A percentile compares a stretch with the other conserved stretches of the same genome.
These are phyloP conservation scores for Pistacia atlantica DNA, from an alignment of 345 rosid species.

Conservation along the genomic window DNA sequence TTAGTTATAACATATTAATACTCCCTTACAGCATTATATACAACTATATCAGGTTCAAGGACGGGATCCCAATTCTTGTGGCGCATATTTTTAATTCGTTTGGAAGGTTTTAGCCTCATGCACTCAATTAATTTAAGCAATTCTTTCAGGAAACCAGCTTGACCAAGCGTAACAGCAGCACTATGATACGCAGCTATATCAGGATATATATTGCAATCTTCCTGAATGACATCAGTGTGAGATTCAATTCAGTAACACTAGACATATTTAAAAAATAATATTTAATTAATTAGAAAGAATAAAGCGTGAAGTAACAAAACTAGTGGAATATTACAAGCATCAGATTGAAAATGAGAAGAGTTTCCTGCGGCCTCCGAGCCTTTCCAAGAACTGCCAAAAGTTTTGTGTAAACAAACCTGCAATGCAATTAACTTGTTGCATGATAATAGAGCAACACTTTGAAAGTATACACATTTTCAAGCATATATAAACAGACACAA, in stretches of 20 bases:
- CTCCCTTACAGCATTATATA: conserved; percentile 87
- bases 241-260: conserved; percentile 34
- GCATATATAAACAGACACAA: neutral
- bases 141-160: conserved; percentile 77
- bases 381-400: conserved; percentile 81
- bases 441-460: neutral
- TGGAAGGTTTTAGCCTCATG: conserved; percentile 74
- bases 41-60: conserved; percentile 87
- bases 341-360: conserved; percentile 60
- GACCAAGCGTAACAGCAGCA: conserved; percentile 87
- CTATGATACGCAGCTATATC: conserved; percentile 90
- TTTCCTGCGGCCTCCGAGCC: conserved; percentile 72
- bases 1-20: conserved; percentile 13
- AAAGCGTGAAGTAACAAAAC: conserved; percentile 16
- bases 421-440: conserved; percentile 14
- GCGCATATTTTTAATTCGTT: conserved; percentile 41
- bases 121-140: conserved; percentile 68
- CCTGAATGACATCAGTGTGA: conserved; percentile 47
- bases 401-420: conserved; percentile 95
- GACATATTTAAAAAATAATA: conserved; percentile 3
- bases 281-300: neutral
- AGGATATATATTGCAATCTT: conserved; percentile 73
- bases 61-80: conserved; percentile 76
- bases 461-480: neutral
- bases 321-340: conserved; percentile 67